phyloP scores from a whole-genome alignment of 257 asterid species.

The Capsicum chinense region DNA sequence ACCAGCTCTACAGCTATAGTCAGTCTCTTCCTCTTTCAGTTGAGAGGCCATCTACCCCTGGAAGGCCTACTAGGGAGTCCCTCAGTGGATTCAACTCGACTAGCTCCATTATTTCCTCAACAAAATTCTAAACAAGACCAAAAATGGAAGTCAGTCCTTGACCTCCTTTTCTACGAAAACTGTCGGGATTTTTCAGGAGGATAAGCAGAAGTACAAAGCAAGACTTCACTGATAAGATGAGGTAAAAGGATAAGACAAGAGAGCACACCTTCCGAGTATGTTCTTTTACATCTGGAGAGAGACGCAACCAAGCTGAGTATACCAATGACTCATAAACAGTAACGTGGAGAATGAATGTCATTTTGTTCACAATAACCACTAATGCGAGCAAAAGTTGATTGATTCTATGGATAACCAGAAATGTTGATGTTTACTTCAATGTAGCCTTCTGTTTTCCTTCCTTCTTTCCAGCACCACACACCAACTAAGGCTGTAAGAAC shows the following conservation, averaged over 20 bases:
- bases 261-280: conserved; percentile 55
- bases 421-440: conserved; percentile 75
- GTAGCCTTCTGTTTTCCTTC: conserved; percentile 80
- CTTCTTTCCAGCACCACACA: conserved; percentile 90
- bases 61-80: conserved; percentile 76
- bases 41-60: conserved; percentile 84
- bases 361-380: conserved; percentile 93
- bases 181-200: not conserved
- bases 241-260: not conserved
- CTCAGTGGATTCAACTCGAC: conserved; percentile 76
- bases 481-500: conserved; percentile 87
- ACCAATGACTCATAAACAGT: conserved; percentile 81
- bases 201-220: not conserved
- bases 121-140: conserved; percentile 61
- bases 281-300: conserved; percentile 65
- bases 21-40: conserved; percentile 82
- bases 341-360: conserved; percentile 90
- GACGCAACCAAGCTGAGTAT: conserved; percentile 93
- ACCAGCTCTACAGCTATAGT: conserved; percentile 90
- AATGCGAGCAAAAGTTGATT: conserved; percentile 80
- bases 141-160: conserved; percentile 22
- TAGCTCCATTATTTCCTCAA: conserved; percentile 89
- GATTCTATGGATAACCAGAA: conserved; percentile 89
- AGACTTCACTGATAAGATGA: not conserved
- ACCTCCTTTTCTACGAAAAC: not conserved